Evolutionary conservation across 768 basidiomycete species (phyloP).

Genomic region (Asterophora parasitica): DNA sequence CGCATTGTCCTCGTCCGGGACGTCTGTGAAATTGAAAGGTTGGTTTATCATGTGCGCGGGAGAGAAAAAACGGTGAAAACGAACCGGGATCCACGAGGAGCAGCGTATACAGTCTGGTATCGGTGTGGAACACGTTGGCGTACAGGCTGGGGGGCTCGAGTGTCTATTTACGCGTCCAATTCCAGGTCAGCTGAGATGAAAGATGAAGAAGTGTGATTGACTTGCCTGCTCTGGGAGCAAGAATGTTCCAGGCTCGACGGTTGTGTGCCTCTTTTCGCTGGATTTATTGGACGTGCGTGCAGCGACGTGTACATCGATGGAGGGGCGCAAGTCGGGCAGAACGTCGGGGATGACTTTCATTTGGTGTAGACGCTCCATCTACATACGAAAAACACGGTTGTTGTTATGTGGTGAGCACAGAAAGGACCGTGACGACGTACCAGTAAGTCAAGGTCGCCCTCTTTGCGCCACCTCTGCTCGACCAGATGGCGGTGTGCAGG

Average conservation of each 20-base stretch:
- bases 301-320: conserved; percentile 67
- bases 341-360: conserved; percentile 91
- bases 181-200: background rate
- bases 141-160: conserved; percentile 57
- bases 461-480: conserved; percentile 81
- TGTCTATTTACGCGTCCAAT: conserved; percentile 40
- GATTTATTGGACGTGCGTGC: conserved; percentile 29
- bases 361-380: conserved; percentile 93
- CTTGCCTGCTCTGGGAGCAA: conserved; percentile 64
- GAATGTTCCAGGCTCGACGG: conserved; percentile 70
- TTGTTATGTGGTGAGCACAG: background rate
- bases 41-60: conserved; percentile 6
- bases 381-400: background rate
- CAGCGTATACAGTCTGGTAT: conserved; percentile 80
- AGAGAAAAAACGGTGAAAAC: conserved; percentile 6
- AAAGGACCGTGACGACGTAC: conserved; percentile 39
- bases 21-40: conserved; percentile 42
- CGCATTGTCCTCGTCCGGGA: conserved; percentile 66
- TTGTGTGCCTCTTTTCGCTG: conserved; percentile 30
- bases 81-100: conserved; percentile 84
- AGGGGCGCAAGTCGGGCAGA: conserved; percentile 64
- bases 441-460: conserved; percentile 79
- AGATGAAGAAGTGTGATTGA: background rate
- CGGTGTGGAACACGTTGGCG: conserved; percentile 77
- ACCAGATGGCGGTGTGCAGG: conserved; percentile 73